Base-by-base conservation (phyloP, 2,329 filamentous ascomycete species). In the Neonectria coccinea region DNA sequence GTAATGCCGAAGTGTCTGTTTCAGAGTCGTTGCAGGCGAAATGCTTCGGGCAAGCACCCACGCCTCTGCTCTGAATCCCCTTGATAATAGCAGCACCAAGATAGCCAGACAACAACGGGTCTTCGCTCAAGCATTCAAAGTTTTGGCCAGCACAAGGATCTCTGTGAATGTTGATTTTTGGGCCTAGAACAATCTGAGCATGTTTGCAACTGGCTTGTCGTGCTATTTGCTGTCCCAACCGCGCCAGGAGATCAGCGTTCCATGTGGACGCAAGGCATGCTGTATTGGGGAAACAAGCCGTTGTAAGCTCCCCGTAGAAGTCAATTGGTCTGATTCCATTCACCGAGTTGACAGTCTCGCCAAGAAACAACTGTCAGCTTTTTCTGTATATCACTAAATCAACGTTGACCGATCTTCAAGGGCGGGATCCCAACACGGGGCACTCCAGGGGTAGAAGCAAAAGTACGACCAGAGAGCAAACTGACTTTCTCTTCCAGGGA, bases 81-180 rank as follows among this genome's bases (percentile, higher is more conserved):
- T 68, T 68, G 2, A 70, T 57, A 18, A 70, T 33, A 1, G 68
- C 67, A 1, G 65, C 68, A 18, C 58, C 67, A 25, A 70, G 25
- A 1, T 66, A 39, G 3, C 68, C 68, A 10, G 67, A 70, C 7
- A 70, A 55, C 0, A 70, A 22, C 2, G 67, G 67, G 29, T 70
- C 67, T 18, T 70, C 67, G 18, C 68, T 70, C 2, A 68, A 67
- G 14, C 68, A 70, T 27, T 70, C 67, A 56, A 68, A 70, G 22
- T 70, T 70, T 2, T 67, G 51, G 1, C 67, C 68, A 0, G 66
- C 68, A 6, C 63, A 54, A 11, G 63, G 66, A 12, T 65, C 66
- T 8, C 60, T 55, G 10, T 70, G 59, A 0, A 69, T 70, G 5
- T 70, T 67, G 2, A 70, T 70, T 0, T 66, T 70, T 1, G 64